Conservation (phyloP, 2,329 filamentous ascomycete genomes). For the Phialemonium atrogriseum region DNA sequence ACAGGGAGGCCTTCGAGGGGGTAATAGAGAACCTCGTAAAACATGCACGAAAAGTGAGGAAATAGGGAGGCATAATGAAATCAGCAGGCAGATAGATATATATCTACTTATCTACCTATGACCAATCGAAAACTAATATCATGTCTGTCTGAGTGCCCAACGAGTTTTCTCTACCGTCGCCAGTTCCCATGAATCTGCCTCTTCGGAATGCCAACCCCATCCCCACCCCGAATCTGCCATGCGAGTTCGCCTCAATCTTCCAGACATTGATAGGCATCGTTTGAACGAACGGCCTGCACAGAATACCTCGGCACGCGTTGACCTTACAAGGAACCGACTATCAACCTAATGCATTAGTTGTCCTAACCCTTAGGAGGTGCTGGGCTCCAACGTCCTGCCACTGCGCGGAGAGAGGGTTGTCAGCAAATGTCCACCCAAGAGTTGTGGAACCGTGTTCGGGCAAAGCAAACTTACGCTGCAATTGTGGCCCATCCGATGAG, state of each 20-base stretch:
- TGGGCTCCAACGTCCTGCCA: conserved; percentile 46
- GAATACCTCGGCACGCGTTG: too few species aligned
- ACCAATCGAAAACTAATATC: conserved; percentile 4
- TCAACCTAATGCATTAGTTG: too few species aligned
- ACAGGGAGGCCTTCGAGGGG: conserved; percentile 89
- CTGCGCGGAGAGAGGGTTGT: conserved; percentile 22
- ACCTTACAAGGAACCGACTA: too few species aligned
- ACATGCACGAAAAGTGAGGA: conserved; percentile 77
- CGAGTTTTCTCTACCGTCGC: too few species aligned
- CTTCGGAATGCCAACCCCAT: too few species aligned
- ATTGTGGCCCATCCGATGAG: conserved; percentile 87
- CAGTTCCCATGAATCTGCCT: too few species aligned
- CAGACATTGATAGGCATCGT: too few species aligned
- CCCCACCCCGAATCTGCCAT: too few species aligned
- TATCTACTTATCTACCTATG: not conserved
- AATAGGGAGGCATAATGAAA: conserved; percentile 31
- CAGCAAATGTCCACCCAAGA: conserved; percentile 10
- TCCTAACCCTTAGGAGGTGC: conserved; percentile 35
- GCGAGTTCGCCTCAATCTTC: too few species aligned
- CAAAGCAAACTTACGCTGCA: conserved; percentile 46
- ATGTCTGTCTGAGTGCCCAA: too few species aligned
- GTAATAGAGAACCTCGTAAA: conserved; percentile 96
- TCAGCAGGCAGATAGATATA: not conserved
- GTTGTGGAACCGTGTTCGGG: not conserved
- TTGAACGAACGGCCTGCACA: too few species aligned